phyloP scores from a whole-genome alignment of 228 moss, liverwort and hornwort species.

The Sphagnum fallax region DNA sequence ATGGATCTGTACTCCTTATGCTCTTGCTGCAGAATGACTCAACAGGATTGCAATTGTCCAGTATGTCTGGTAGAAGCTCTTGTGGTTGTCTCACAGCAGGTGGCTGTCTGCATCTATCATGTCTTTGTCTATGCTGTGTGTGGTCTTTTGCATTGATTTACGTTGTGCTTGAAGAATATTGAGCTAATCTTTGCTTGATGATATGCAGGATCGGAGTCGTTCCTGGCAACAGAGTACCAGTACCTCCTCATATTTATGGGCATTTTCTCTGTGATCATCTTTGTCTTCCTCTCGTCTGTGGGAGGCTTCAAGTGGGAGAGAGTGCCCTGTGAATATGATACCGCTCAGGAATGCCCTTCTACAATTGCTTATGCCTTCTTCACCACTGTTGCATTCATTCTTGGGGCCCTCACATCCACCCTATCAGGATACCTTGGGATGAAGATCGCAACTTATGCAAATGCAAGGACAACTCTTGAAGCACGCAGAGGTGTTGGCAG shows the following conservation, averaged over 20 bases:
- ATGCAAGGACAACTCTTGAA: conserved; percentile 83
- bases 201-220: conserved; percentile 55
- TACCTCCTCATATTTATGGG: conserved; percentile 75
- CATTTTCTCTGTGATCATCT: conserved; percentile 76
- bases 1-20: too few relatives aligned
- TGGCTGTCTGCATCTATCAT: too few relatives aligned
- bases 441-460: conserved; percentile 89
- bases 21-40: too few relatives aligned
- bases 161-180: too few relatives aligned
- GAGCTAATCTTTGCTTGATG: too few relatives aligned
- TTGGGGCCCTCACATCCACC: conserved; percentile 71
- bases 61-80: too few relatives aligned
- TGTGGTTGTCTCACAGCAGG: too few relatives aligned
- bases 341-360: conserved; percentile 24
- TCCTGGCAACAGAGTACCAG: conserved; percentile 70
- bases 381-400: conserved; percentile 72
- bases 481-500: conserved; percentile 59
- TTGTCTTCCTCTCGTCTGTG: conserved; percentile 78
- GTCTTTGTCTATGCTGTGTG: too few relatives aligned
- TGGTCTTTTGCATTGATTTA: too few relatives aligned
- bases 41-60: too few relatives aligned
- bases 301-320: conserved; percentile 48
- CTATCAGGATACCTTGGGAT: conserved; percentile 84
- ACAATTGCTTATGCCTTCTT: conserved; percentile 60
- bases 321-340: conserved; percentile 45